Evolutionary conservation across 768 basidiomycete genomes (phyloP).

Genomic region (Termitomyces sp.): DNA sequence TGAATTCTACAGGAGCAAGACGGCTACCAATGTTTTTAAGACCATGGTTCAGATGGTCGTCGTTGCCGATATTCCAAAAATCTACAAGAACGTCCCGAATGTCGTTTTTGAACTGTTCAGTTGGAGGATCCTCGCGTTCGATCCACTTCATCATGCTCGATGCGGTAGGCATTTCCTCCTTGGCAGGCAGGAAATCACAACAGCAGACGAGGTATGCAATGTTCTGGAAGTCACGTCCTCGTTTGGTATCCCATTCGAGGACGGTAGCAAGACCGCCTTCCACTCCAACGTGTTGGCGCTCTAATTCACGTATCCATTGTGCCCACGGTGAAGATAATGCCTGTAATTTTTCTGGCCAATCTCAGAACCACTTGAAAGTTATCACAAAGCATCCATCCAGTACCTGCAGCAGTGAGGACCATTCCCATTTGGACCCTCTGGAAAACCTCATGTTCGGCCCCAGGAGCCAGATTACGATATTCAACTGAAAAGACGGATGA

Average conservation of each 20-base stretch:
- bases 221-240: constrained; percentile 77
- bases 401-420: constrained; percentile 71
- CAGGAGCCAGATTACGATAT: constrained; percentile 54
- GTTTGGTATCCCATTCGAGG: constrained; percentile 63
- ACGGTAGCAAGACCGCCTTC: constrained; percentile 57
- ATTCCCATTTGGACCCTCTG: constrained; percentile 83
- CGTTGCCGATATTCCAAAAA: constrained; percentile 53
- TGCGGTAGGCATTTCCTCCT: constrained; percentile 50
- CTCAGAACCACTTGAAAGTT: constrained; percentile 2
- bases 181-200: constrained; percentile 52
- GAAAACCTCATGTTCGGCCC: constrained; percentile 75
- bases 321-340: constrained; percentile 74
- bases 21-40: constrained; percentile 56
- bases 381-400: constrained; percentile 7
- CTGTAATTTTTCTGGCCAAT: constrained; percentile 66
- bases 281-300: constrained; percentile 52
- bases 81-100: constrained; percentile 54
- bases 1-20: constrained; percentile 74
- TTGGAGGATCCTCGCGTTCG: constrained; percentile 39
- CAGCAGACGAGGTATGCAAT: constrained; percentile 70
- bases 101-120: constrained; percentile 46
- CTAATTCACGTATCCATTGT: constrained; percentile 62
- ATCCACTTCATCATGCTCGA: constrained; percentile 59
- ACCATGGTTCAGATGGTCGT: constrained; percentile 37
- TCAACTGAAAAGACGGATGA: constrained; percentile 48